Conservation (phyloP, 305 asterid genomes). For the Nicotiana rustica region DNA sequence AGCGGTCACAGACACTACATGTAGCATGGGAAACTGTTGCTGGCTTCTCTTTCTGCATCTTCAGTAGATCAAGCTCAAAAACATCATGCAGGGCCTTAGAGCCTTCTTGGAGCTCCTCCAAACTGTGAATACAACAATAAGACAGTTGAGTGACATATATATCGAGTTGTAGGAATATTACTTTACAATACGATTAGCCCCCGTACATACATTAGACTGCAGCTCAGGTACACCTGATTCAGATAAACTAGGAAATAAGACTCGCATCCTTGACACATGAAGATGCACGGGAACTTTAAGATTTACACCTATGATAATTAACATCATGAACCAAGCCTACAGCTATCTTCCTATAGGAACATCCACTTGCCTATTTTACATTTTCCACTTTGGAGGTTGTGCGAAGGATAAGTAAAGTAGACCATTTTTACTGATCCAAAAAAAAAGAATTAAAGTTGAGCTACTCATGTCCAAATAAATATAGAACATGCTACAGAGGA, state of each 20-base stretch:
- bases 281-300: not conserved
- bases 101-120: constrained; percentile 80
- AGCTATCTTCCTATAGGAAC: constrained; percentile 8
- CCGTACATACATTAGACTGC: too few species aligned
- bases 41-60: constrained; percentile 71
- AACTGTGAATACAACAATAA: constrained; percentile 50
- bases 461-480: not conserved
- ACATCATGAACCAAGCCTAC: not conserved
- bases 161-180: not conserved
- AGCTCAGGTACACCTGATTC: too few species aligned
- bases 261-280: too few species aligned
- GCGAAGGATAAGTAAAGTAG: not conserved
- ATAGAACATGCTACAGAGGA: too few species aligned
- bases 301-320: not conserved
- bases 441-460: not conserved
- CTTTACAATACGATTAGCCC: too few species aligned
- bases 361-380: not conserved
- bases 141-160: constrained; percentile 18
- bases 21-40: constrained; percentile 41
- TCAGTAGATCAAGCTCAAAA: constrained; percentile 71
- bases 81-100: constrained; percentile 73
- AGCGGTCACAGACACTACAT: constrained; percentile 65
- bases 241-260: too few species aligned
- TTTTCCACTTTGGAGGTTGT: not conserved
- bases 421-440: too few species aligned